Evolutionary conservation across 345 rosid species (phyloP).

Genomic region (Salix koriyanagi): DNA sequence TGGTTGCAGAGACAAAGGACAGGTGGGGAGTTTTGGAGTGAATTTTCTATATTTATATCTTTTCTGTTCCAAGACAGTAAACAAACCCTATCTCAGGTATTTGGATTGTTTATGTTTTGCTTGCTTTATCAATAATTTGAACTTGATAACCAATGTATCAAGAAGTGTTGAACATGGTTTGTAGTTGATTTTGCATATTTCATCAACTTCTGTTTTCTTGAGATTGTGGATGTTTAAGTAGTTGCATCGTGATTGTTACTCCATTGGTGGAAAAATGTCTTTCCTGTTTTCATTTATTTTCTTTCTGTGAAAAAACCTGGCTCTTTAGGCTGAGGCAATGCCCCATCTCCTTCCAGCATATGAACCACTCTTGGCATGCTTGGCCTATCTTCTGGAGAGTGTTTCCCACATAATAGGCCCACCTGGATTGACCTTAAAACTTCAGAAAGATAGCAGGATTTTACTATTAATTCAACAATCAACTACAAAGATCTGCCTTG

Average conservation of each 20-base stretch:
- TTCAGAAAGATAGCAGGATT: constrained; percentile 1
- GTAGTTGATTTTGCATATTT: too few relatives aligned
- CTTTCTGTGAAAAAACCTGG: constrained; percentile 23
- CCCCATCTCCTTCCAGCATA: constrained; percentile 27
- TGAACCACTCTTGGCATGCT: constrained; percentile 34
- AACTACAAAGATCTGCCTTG: constrained; percentile 23
- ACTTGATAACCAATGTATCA: too few relatives aligned
- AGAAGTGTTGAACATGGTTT: too few relatives aligned
- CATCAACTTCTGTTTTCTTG: not conserved
- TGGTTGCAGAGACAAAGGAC: too few relatives aligned
- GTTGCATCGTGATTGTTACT: not conserved
- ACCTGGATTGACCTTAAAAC: constrained; percentile 20
- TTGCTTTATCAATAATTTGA: too few relatives aligned
- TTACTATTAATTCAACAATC: constrained; percentile 8
- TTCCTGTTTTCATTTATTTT: not conserved
- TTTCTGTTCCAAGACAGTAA: too few relatives aligned
- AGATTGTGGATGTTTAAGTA: not conserved
- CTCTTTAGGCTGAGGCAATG: constrained; percentile 25
- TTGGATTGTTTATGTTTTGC: too few relatives aligned
- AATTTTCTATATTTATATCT: too few relatives aligned
- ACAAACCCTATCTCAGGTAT: too few relatives aligned
- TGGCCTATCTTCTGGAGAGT: constrained; percentile 32
- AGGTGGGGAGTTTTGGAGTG: too few relatives aligned
- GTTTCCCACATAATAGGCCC: constrained; percentile 36
- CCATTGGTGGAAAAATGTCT: not conserved